These are phyloP conservation scores for Boletus fagicola DNA, from an alignment of 768 basidiomycete species.

Conservation along the genomic window DNA sequence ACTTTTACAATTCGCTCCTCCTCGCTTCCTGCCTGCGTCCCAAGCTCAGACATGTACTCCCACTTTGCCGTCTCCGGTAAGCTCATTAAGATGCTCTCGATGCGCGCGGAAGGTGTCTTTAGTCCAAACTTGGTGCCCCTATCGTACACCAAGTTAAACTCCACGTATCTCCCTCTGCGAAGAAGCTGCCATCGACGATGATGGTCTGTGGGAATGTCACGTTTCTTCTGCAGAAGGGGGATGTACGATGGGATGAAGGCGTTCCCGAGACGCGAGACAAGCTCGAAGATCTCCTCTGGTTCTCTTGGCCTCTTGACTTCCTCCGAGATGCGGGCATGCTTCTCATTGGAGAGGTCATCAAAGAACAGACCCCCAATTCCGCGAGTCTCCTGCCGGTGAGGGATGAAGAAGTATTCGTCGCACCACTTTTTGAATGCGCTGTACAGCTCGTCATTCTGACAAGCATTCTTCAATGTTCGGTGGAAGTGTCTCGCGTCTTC, in stretches of 20 bases:
- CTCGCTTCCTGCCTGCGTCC: constrained; percentile 55
- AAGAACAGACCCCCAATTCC: constrained; percentile 97
- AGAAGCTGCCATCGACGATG: constrained; percentile 92
- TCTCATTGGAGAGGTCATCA: constrained; percentile 77
- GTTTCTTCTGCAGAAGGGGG: constrained; percentile 71
- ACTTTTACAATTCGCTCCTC: constrained; percentile 65
- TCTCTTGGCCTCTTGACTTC: constrained; percentile 49
- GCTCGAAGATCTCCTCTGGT: constrained; percentile 70
- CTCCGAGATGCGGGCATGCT: constrained; percentile 60
- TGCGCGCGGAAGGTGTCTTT: constrained; percentile 78
- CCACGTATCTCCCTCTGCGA: constrained; percentile 89
- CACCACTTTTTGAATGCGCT: constrained; percentile 91
- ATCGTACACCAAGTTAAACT: constrained; percentile 89
- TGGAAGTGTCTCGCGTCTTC: constrained; percentile 91
- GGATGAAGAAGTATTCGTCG: constrained; percentile 94
- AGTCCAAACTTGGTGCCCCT: constrained; percentile 87
- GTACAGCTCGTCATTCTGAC: constrained; percentile 72
- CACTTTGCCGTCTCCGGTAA: constrained; percentile 83
- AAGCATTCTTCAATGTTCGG: constrained; percentile 66
- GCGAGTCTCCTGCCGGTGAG: constrained; percentile 81
- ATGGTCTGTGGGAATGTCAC: constrained; percentile 57
- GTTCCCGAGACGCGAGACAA: constrained; percentile 68
- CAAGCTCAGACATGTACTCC: constrained; percentile 85
- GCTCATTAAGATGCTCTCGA: constrained; percentile 90
- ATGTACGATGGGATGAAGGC: constrained; percentile 89